Base-by-base conservation (phyloP, 805 yeast genomes). In the Teunomyces barrocoloradensis region DNA sequence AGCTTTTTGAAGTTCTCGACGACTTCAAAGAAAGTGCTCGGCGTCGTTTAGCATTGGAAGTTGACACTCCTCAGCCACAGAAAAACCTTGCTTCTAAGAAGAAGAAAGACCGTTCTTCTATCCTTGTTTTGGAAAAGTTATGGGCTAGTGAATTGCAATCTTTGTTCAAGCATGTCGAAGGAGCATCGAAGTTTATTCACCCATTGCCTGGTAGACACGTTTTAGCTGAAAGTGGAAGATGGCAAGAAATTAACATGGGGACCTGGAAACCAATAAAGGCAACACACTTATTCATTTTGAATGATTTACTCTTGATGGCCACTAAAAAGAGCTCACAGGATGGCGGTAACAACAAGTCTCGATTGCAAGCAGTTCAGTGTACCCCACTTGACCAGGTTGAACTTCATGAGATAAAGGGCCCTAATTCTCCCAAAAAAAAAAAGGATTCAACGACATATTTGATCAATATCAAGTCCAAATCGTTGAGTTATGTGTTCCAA, bases 241-340 rank as follows among this genome's bases (percentile, higher is more conserved):
- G 97, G 97, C 81, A 78, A 48, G 96, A 90, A 64, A 69, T 91
- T 50, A 90, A 89, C 58, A 81, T 86, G 2, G 90, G 94, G 0
- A 89, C 96, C 10, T 82, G 89, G 80, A 88, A 88, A 61, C 84
- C 90, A 0, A 73, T 84, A 29, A 83, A 86, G 54, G 84, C 89
- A 2, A 82, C 85, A 4, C 95, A 87, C 57, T 63, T 91, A 40
- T 87, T 87, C 57, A 65, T 91, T 6, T 71, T 91, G 54, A 90
- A 86, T 59, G 97, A 91, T 63, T 75, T 84, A 56, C 62, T 90
- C 1, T 66, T 91, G 47, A 73, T 91, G 33, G 96, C 97, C 0
- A 75, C 87, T 1, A 78, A 82, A 50, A 81, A 80, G 50, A 47
- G 56, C 13, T 37, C 51, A 7, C 73, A 44, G 53, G 69, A 55